These are phyloP conservation scores for Rhodomyrtus psidioides DNA, from an alignment of 441 rosid genomes.

Conservation along the genomic window DNA sequence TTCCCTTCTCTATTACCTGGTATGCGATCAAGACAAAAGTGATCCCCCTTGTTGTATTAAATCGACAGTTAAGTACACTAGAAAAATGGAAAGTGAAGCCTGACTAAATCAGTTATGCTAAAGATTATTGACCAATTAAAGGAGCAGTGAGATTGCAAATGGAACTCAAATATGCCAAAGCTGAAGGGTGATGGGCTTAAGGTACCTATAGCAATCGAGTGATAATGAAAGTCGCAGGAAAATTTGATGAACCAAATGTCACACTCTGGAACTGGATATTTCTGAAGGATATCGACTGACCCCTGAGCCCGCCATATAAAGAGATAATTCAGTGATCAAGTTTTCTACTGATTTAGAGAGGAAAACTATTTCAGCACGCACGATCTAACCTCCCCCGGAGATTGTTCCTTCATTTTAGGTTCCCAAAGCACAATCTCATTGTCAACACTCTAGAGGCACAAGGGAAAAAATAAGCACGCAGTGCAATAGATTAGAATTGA, in stretches of 20 bases:
- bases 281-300: slow-evolving; percentile 77
- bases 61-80: not conserved
- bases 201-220: slow-evolving; percentile 75
- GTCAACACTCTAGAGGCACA: slow-evolving; percentile 75
- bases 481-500: not conserved
- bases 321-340: not conserved
- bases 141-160: not conserved
- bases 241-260: slow-evolving; percentile 99
- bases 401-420: slow-evolving; percentile 90
- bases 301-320: slow-evolving; percentile 35
- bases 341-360: not conserved
- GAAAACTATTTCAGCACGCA: not conserved
- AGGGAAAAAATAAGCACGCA: not conserved
- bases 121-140: not conserved
- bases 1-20: slow-evolving; percentile 97
- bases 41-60: not conserved
- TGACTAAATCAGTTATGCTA: not conserved
- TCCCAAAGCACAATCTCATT: slow-evolving; percentile 95
- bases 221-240: slow-evolving; percentile 78
- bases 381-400: slow-evolving; percentile 88
- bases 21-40: not conserved
- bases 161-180: not conserved
- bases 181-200: not conserved
- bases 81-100: not conserved
- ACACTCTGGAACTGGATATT: slow-evolving; percentile 88